Evolutionary conservation across 1,139 yeast species (phyloP).

Genomic region (Lodderomyces jiufengensis): DNA sequence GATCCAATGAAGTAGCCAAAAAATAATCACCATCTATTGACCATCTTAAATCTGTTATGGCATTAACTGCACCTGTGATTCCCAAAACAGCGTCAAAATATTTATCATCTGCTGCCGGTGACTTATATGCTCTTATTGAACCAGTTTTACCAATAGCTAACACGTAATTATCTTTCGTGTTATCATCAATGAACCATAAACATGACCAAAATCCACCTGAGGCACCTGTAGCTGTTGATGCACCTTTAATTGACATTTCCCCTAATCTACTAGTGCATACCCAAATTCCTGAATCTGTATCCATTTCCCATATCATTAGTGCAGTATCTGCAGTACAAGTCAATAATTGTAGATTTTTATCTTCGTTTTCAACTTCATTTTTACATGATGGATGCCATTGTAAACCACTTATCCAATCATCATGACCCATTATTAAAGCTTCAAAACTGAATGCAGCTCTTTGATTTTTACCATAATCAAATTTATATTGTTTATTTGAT

Average conservation of each 20-base stretch:
- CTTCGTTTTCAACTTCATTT: conserved; percentile 7
- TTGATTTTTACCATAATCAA: conserved; percentile 30
- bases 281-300: conserved; percentile 86
- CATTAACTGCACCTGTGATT: conserved; percentile 71
- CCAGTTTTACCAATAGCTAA: conserved; percentile 90
- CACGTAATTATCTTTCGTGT: conserved; percentile 43
- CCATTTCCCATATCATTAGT: conserved; percentile 95
- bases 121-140: conserved; percentile 76
- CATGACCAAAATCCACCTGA: conserved; percentile 97
- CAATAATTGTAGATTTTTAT: conserved; percentile 52
- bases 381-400: conserved; percentile 63
- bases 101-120: conserved; percentile 26
- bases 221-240: conserved; percentile 97
- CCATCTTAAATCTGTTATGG: conserved; percentile 83
- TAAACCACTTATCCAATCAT: conserved; percentile 91
- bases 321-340: conserved; percentile 95
- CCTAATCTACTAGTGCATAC: conserved; percentile 78
- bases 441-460: conserved; percentile 71
- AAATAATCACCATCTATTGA: conserved; percentile 62
- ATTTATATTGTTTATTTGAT: conserved; percentile 62
- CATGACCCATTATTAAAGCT: conserved; percentile 95
- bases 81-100: conserved; percentile 58
- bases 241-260: conserved; percentile 91
- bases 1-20: conserved; percentile 79
- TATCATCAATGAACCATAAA: conserved; percentile 59